Conservation (phyloP, 2,329 filamentous ascomycete genomes). For the Hypoxylon sp. region DNA sequence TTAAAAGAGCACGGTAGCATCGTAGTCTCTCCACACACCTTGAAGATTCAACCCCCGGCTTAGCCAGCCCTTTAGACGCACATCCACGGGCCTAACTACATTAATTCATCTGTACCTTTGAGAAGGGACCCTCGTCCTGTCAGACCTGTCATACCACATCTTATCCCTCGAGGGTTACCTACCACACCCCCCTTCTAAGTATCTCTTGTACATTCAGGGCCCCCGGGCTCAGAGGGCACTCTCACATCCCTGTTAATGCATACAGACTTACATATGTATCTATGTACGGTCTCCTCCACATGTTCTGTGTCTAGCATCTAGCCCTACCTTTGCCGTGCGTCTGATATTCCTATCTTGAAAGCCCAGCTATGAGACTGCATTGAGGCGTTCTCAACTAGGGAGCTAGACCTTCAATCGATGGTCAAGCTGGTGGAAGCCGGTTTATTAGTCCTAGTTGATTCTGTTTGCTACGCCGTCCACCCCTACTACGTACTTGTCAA, state of each 20-base stretch:
- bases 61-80: conserved; percentile 49
- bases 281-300: conserved; percentile 53
- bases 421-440: conserved; percentile 43
- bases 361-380: conserved; percentile 49
- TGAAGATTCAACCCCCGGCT: conserved; percentile 46
- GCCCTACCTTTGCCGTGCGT: conserved; percentile 50
- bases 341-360: conserved; percentile 52
- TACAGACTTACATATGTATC: conserved; percentile 57
- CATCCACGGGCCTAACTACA: conserved; percentile 48
- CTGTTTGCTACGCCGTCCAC: conserved; percentile 48
- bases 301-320: conserved; percentile 50
- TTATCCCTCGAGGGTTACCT: conserved; percentile 50
- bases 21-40: conserved; percentile 49
- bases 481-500: conserved; percentile 39
- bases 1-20: conserved; percentile 50
- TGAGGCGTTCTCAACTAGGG: conserved; percentile 48
- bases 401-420: conserved; percentile 44
- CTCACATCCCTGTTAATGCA: conserved; percentile 55
- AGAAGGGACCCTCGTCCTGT: conserved; percentile 47
- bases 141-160: conserved; percentile 53
- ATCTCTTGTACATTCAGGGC: conserved; percentile 46
- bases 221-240: conserved; percentile 50
- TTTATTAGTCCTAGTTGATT: conserved; percentile 41
- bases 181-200: conserved; percentile 49
- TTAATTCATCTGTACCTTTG: conserved; percentile 50